A percentile compares a stretch with the other conserved stretches of the same genome.
phyloP scores from a whole-genome alignment of 768 basidiomycete genomes.

The Inosperma sp. region DNA sequence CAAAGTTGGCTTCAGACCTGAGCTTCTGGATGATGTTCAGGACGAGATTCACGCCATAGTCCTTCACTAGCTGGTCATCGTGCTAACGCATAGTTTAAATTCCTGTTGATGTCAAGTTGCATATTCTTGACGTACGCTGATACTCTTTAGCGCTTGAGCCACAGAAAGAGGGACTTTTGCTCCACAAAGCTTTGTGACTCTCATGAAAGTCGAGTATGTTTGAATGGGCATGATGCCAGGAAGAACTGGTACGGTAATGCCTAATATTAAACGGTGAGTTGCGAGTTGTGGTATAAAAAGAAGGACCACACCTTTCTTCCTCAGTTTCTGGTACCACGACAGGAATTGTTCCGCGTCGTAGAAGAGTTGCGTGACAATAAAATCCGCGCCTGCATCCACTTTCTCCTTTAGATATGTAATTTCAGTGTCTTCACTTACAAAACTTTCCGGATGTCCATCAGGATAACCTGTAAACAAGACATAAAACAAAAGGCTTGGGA shows the following conservation, averaged over 20 bases:
- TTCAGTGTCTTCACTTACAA: conserved; percentile 53
- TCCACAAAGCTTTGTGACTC: conserved; percentile 86
- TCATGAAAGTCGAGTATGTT: conserved; percentile 88
- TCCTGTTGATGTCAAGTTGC: too few species aligned
- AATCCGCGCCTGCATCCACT: conserved; percentile 92
- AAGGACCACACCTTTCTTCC: conserved; percentile 56
- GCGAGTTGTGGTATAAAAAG: not conserved
- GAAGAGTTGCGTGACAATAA: conserved; percentile 94
- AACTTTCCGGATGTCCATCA: conserved; percentile 73
- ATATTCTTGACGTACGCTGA: conserved; percentile 52
- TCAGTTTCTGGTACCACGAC: conserved; percentile 68
- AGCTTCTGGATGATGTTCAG: conserved; percentile 70
- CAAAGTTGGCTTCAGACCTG: conserved; percentile 50
- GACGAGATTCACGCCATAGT: conserved; percentile 86
- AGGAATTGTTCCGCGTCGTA: conserved; percentile 92
- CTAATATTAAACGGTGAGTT: conserved; percentile 37
- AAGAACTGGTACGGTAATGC: conserved; percentile 85
- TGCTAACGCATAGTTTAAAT: too few species aligned
- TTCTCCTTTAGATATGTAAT: conserved; percentile 76
- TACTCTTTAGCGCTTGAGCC: conserved; percentile 61
- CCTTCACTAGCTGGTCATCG: conserved; percentile 91
- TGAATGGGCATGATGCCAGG: conserved; percentile 99
- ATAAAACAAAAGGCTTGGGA: too few species aligned
- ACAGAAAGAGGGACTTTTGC: conserved; percentile 67
- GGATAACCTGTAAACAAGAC: conserved; percentile 84